Evolutionary conservation across 768 basidiomycete genomes (phyloP).

Genomic region (Amanita fuliginea): DNA sequence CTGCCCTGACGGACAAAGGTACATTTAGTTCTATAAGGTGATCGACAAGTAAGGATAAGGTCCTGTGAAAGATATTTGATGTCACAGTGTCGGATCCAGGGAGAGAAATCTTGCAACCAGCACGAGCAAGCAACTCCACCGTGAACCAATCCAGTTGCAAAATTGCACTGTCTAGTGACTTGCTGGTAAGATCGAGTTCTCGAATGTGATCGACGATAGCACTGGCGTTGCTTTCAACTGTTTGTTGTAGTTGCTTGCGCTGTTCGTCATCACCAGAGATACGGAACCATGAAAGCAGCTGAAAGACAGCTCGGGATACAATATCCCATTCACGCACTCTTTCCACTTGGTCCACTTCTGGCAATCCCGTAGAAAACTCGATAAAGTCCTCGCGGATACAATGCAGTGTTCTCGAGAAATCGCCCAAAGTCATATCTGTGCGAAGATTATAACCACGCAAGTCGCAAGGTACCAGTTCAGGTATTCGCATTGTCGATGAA

Average conservation of each 20-base stretch:
- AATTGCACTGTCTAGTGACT: slow-evolving; percentile 24
- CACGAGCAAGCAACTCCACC: slow-evolving; percentile 42
- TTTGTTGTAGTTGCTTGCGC: slow-evolving; percentile 16
- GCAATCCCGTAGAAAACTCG: slow-evolving; percentile 25
- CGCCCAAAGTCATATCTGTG: slow-evolving; percentile 27
- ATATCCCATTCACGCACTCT: slow-evolving; percentile 26
- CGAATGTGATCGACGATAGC: slow-evolving; percentile 27
- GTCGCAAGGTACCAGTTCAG: slow-evolving; percentile 19
- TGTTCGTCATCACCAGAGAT: slow-evolving; percentile 23
- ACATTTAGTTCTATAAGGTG: slow-evolving; percentile 46
- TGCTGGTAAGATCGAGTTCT: slow-evolving; percentile 19
- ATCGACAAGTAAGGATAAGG: slow-evolving; percentile 30
- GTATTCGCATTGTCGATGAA: slow-evolving; percentile 14
- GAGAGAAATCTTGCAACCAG: slow-evolving; percentile 18
- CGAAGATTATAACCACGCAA: slow-evolving; percentile 32
- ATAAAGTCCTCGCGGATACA: slow-evolving; percentile 33
- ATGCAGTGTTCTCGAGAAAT: slow-evolving; percentile 36
- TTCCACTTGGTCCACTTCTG: slow-evolving; percentile 20
- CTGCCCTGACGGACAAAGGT: slow-evolving; percentile 27
- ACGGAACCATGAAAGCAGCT: slow-evolving; percentile 36
- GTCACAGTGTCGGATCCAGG: slow-evolving; percentile 5
- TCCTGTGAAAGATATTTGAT: slow-evolving; percentile 14
- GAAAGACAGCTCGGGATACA: slow-evolving; percentile 28
- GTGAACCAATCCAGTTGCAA: slow-evolving; percentile 51
- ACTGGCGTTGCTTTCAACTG: slow-evolving; percentile 25